Base-by-base conservation (phyloP, 208 protist genomes). In the Naegleria lovaniensis region DNA sequence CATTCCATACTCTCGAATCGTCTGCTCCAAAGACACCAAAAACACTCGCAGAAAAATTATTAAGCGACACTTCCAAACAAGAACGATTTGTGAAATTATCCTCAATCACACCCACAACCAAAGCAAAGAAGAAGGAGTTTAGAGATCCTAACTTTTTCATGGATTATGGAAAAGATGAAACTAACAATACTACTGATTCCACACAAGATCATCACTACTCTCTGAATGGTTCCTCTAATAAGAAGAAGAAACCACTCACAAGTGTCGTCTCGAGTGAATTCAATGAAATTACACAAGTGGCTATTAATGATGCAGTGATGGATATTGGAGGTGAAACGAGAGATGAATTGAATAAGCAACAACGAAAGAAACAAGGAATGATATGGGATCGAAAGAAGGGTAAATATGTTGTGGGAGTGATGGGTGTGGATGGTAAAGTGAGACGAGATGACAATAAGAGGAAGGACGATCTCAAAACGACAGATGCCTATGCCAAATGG, bases 371-470 rank as follows among this genome's bases (percentile, higher is more conserved):
- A 33, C 29, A 36, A 36, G 67, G 13, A 0, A 15, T 89, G 5
- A 67, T 41, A 7, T 90, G 87, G 87, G 87, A 90, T 79, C 29
- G 38, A 51, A 90, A 90, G 38, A 90, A 90, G 55, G 59, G 59
- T 15, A 90, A 90, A 36, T 90, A 90, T 79, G 55, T 90, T 4
- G 11, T 11, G 36, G 84, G 84, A 58, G 15, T 33, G 55, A 38
- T 88, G 13, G 41, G 41, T 39, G 11, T 51, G 6, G 41, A 88
- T 55, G 41, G 84, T 39, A 88, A 88, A 38, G 41, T 88, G 9
- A 67, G 29, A 67, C 55, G 25, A 36, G 85, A 89, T 48, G 22
- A 39, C 3, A 40, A 40, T 59, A 40, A 33, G 22, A 38, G 7
- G 5, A 67, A 89, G 3, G 43, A 88, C 11, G 13, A 6, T 29